These are phyloP conservation scores for Leishmania turanica DNA, from an alignment of 208 protist genomes.

Conservation along the genomic window DNA sequence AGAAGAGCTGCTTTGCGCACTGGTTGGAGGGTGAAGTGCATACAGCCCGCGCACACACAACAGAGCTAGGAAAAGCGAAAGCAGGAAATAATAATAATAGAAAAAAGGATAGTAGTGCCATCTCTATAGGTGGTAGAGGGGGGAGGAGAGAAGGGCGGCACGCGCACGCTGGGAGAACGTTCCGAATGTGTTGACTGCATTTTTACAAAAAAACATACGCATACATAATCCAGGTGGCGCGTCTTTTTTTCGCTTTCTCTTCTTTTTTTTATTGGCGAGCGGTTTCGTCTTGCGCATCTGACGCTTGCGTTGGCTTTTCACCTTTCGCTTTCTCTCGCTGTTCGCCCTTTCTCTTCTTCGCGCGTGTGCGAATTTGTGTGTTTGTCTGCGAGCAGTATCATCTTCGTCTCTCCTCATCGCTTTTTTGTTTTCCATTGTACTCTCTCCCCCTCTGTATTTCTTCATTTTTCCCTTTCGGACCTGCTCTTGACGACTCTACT, in stretches of 20 bases:
- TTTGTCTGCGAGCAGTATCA: not conserved
- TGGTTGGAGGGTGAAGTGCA: not conserved
- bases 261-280: not conserved
- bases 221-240: not conserved
- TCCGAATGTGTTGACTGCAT: not conserved
- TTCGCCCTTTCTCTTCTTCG: not conserved
- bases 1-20: not conserved
- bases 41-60: not conserved
- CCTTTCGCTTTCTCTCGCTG: not conserved
- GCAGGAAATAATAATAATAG: not conserved
- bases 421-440: slow-evolving; percentile 3
- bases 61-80: not conserved
- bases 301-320: not conserved
- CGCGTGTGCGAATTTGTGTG: not conserved
- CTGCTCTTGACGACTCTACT: not conserved
- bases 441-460: not conserved
- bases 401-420: not conserved
- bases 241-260: not conserved
- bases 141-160: not conserved
- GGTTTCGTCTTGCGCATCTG: not conserved
- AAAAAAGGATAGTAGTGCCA: not conserved
- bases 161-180: not conserved
- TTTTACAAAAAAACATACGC: not conserved
- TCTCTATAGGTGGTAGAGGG: not conserved
- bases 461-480: not conserved